A percentile compares a stretch with the other conserved stretches of the same genome.
Evolutionary conservation across 176 grass and related monocot species (phyloP).

Genomic region (Oropetium thomaeum): DNA sequence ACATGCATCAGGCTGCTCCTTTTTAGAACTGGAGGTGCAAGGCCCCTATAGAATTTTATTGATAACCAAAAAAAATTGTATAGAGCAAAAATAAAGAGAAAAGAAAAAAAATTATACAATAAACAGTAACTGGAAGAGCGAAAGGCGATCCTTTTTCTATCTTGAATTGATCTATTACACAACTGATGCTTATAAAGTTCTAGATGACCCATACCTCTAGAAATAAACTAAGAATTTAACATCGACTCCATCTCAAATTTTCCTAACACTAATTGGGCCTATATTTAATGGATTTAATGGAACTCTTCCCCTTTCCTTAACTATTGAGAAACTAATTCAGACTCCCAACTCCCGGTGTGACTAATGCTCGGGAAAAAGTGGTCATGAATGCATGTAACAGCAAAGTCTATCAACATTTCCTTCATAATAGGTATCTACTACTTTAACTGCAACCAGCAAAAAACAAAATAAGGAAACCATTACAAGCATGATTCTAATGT

Average conservation of each 20-base stretch:
- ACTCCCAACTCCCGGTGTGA: neutral
- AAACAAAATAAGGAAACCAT: constrained; percentile 17
- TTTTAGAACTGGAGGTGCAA: too few relatives aligned
- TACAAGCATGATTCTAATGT: neutral
- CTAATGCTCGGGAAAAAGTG: neutral
- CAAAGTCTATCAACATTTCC: neutral
- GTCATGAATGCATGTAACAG: neutral
- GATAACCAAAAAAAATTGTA: too few relatives aligned
- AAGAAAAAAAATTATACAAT: too few relatives aligned
- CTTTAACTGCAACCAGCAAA: neutral
- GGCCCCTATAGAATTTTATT: too few relatives aligned
- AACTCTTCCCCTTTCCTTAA: neutral
- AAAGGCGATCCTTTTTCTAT: neutral
- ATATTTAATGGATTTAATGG: neutral
- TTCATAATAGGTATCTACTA: neutral
- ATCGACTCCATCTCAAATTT: neutral
- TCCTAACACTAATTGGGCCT: neutral
- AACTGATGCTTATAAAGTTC: neutral
- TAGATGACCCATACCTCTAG: neutral
- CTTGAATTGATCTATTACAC: neutral
- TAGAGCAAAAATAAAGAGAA: too few relatives aligned
- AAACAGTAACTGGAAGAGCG: neutral
- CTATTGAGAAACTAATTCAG: neutral
- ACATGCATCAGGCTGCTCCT: too few relatives aligned
- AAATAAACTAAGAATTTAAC: neutral